phyloP scores from a whole-genome alignment of 2,329 filamentous ascomycete species.

The Penicillium rolfsii region DNA sequence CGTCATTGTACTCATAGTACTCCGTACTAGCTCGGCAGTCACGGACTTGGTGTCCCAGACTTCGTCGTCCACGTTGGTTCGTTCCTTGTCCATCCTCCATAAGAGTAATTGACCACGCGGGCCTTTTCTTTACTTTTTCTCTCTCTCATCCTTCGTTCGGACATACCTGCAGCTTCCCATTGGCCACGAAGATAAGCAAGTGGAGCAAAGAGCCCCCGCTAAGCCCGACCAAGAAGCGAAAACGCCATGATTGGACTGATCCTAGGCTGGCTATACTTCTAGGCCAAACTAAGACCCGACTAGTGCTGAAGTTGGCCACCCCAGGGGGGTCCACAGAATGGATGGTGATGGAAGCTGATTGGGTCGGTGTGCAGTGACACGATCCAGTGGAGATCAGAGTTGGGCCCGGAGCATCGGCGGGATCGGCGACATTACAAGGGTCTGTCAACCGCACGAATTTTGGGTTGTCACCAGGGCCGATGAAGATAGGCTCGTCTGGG shows the following conservation, averaged over 20 bases:
- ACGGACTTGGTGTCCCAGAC: not conserved
- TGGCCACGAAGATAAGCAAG: constrained; percentile 31
- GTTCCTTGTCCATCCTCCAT: not conserved
- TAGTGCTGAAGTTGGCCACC: constrained; percentile 11
- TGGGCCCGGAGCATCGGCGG: constrained; percentile 16
- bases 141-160: constrained; percentile 1
- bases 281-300: not conserved
- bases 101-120: constrained; percentile 3
- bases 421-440: constrained; percentile 23
- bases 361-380: constrained; percentile 17
- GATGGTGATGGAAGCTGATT: constrained; percentile 16
- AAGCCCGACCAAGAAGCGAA: constrained; percentile 1
- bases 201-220: constrained; percentile 18
- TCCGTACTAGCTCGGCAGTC: not conserved
- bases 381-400: constrained; percentile 26
- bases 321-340: constrained; percentile 10
- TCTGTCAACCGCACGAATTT: constrained; percentile 13
- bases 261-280: not conserved
- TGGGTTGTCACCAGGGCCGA: not conserved
- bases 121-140: not conserved
- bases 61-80: not conserved
- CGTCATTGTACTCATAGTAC: not conserved
- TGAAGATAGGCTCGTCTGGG: constrained; percentile 11
- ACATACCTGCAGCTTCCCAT: constrained; percentile 11
- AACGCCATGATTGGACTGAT: not conserved